A percentile compares a stretch with the other conserved stretches of the same genome.
Evolutionary conservation across 2,329 filamentous ascomycete species (phyloP).

Genomic region (Apiospora rasikravindrae): DNA sequence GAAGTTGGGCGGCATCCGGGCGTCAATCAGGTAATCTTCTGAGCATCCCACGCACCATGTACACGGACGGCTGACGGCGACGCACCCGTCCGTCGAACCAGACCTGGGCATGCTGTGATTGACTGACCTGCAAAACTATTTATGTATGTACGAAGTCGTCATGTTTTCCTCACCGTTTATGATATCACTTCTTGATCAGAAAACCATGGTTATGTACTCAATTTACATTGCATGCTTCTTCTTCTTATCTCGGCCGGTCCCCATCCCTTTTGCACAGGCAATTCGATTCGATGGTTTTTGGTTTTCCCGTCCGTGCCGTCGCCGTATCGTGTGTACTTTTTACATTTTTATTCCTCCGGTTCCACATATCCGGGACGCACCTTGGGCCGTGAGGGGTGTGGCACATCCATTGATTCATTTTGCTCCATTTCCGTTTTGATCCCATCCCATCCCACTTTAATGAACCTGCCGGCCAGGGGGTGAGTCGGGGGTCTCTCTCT

Average conservation of each 20-base stretch:
- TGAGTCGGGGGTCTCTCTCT: background rate
- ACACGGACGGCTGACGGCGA: too few species aligned
- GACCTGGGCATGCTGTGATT: background rate
- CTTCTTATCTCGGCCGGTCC: background rate
- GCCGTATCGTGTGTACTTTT: background rate
- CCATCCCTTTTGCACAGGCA: background rate
- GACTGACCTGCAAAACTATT: background rate
- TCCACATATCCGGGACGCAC: conserved; percentile 3
- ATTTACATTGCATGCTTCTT: background rate
- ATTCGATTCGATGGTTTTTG: background rate
- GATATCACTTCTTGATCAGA: background rate
- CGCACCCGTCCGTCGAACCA: too few species aligned
- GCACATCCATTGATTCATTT: background rate
- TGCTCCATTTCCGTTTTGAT: background rate
- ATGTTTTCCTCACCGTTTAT: background rate
- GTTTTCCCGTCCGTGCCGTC: background rate
- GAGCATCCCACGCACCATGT: too few species aligned
- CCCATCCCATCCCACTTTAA: background rate
- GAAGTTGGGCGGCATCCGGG: background rate
- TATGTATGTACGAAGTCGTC: too few species aligned
- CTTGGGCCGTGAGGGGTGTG: background rate
- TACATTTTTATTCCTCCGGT: background rate
- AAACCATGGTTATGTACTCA: background rate
- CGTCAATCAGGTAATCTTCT: conserved; percentile 2
- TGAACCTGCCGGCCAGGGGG: background rate